A percentile compares a stretch with the other conserved stretches of the same genome.
phyloP scores from a whole-genome alignment of 352 stramenopile genomes.

The Globisporangium cederbergense region DNA sequence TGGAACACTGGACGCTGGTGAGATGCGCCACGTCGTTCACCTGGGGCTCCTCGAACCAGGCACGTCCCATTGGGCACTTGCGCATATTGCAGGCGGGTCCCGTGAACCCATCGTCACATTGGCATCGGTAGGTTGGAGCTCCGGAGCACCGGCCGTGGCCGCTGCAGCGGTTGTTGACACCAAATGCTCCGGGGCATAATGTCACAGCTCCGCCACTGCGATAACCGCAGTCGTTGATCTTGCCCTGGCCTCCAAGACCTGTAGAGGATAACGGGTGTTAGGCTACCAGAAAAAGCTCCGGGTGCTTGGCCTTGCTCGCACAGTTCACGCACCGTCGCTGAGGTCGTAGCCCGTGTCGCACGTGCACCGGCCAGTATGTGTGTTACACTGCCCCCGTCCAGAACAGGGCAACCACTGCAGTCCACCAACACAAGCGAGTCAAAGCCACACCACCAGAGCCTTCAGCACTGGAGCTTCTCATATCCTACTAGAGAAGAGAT shows the following conservation, averaged over 20 bases:
- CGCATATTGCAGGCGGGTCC: conserved; percentile 58
- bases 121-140: conserved; percentile 41
- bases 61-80: conserved; percentile 44
- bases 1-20: conserved; percentile 59
- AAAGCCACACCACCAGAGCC: neutral
- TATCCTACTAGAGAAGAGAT: neutral
- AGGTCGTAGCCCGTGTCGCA: conserved; percentile 47
- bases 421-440: neutral
- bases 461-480: neutral
- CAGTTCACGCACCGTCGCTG: conserved; percentile 41
- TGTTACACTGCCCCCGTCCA: conserved; percentile 51
- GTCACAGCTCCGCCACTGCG: conserved; percentile 38
- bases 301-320: too few relatives aligned
- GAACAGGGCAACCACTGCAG: conserved; percentile 63
- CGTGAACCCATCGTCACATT: conserved; percentile 45
- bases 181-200: conserved; percentile 32
- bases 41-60: conserved; percentile 65
- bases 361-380: conserved; percentile 38
- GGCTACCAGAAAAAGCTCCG: too few relatives aligned
- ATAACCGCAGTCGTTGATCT: conserved; percentile 42
- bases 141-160: conserved; percentile 51
- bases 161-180: conserved; percentile 33
- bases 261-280: too few relatives aligned
- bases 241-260: conserved; percentile 22
- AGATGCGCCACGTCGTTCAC: conserved; percentile 52